A percentile compares a stretch with the other conserved stretches of the same genome.
Evolutionary conservation across 2,329 filamentous ascomycete species (phyloP).

Genomic region (Fusarium mangiferae): DNA sequence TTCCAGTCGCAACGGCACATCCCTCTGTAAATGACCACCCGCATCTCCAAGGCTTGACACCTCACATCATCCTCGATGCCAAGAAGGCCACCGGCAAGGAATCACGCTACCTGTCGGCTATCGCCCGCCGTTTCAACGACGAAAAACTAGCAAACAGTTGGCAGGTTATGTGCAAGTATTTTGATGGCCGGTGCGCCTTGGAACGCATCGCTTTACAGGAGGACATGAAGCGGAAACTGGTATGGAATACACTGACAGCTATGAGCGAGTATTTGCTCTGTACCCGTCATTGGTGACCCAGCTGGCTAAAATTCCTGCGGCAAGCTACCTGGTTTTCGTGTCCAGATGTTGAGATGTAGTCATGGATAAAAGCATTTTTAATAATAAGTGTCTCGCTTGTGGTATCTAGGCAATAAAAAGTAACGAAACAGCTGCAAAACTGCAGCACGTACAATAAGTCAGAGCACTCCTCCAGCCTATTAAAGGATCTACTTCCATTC

Average conservation of each 20-base stretch:
- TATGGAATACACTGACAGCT: slow-evolving; percentile 72
- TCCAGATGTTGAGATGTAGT: background rate
- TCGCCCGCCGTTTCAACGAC: slow-evolving; percentile 64
- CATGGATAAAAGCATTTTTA: slow-evolving; percentile 27
- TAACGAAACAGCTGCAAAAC: slow-evolving; percentile 43
- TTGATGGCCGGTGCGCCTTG: slow-evolving; percentile 85
- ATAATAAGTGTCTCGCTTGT: slow-evolving; percentile 39
- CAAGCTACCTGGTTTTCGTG: background rate
- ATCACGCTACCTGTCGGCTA: slow-evolving; percentile 75
- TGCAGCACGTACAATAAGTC: slow-evolving; percentile 43
- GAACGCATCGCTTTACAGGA: slow-evolving; percentile 89
- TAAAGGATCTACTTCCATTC: slow-evolving; percentile 15
- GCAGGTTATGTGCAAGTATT: slow-evolving; percentile 82
- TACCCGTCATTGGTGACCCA: slow-evolving; percentile 73
- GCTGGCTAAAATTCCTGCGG: background rate
- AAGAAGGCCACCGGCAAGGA: slow-evolving; percentile 82
- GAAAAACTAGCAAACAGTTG: slow-evolving; percentile 73
- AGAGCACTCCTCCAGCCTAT: slow-evolving; percentile 27
- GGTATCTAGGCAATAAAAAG: slow-evolving; percentile 43
- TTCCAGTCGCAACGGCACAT: slow-evolving; percentile 61
- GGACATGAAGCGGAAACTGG: slow-evolving; percentile 85
- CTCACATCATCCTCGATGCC: slow-evolving; percentile 80
- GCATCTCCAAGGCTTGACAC: slow-evolving; percentile 66
- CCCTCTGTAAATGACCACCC: slow-evolving; percentile 66
- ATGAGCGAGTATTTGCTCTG: slow-evolving; percentile 76